Percentiles rank a stretch among this genome's conserved stretches.
Conservation (phyloP, 495 filamentous ascomycete genomes). For the Trichoderma erinaceum region DNA sequence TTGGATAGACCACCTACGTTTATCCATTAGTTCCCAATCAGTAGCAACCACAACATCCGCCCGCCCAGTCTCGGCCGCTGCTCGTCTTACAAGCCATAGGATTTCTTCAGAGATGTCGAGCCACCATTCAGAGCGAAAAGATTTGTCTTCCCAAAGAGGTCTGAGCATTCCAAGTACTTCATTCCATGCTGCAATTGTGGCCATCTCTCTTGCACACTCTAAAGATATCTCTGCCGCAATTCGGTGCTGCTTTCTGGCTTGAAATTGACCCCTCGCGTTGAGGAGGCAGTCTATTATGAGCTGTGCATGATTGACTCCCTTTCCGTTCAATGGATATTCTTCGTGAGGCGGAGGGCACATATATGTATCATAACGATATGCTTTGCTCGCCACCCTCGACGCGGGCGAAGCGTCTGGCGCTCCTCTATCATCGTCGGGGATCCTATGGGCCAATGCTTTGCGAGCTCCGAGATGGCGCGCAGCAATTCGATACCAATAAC, state of each 20-base stretch:
- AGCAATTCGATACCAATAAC: constrained; percentile 76
- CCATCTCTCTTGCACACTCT: constrained; percentile 62
- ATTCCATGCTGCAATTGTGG: constrained; percentile 54
- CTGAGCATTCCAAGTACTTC: constrained; percentile 61
- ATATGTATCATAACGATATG: constrained; percentile 76
- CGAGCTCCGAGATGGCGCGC: constrained; percentile 59
- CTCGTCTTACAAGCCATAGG: constrained; percentile 66
- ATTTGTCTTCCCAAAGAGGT: constrained; percentile 65
- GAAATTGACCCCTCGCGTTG: constrained; percentile 59
- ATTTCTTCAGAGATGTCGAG: constrained; percentile 67
- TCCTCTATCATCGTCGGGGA: constrained; percentile 67
- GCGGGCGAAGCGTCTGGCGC: constrained; percentile 62
- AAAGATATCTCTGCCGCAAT: constrained; percentile 63
- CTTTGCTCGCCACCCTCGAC: constrained; percentile 59
- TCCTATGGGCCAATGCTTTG: constrained; percentile 54
- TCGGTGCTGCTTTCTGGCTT: constrained; percentile 54
- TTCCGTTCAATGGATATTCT: constrained; percentile 55
- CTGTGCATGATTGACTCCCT: constrained; percentile 56
- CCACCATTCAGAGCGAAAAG: constrained; percentile 78
- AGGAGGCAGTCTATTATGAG: constrained; percentile 56
- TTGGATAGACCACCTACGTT: constrained; percentile 42
- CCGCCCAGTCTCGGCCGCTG: constrained; percentile 58
- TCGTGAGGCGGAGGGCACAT: constrained; percentile 70
- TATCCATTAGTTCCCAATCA: constrained; percentile 78
- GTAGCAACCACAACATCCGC: constrained; percentile 62